phyloP scores from a whole-genome alignment of 1,284 basidiomycete genomes.

The Austropuccinia psidii region DNA sequence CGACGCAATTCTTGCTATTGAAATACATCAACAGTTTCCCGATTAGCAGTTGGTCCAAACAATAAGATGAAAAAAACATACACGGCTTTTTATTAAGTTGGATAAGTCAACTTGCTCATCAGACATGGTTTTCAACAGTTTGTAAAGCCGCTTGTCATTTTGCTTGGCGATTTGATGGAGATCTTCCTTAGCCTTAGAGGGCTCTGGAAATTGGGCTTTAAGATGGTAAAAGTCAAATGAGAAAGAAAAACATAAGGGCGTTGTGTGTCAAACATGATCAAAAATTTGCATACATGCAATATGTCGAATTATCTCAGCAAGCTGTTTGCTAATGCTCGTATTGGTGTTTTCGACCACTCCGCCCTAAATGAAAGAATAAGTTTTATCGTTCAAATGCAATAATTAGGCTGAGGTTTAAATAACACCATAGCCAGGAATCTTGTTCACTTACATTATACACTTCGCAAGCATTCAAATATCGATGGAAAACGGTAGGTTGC shows the following conservation, averaged over 20 bases:
- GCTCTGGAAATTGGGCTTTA: constrained; percentile 60
- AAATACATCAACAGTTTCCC: neutral
- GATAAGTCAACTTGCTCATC: constrained; percentile 77
- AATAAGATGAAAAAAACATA: constrained; percentile 48
- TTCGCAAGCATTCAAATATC: constrained; percentile 63
- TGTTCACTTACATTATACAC: constrained; percentile 69
- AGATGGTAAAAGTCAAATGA: constrained; percentile 35
- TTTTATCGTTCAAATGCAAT: neutral
- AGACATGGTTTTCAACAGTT: constrained; percentile 68
- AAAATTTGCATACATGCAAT: neutral
- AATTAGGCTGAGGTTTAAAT: neutral
- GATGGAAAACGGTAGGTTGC: constrained; percentile 59
- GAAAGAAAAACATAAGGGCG: neutral
- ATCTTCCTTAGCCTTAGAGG: constrained; percentile 67
- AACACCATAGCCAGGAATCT: too few species aligned
- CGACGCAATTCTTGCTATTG: constrained; percentile 65
- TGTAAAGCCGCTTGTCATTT: constrained; percentile 79
- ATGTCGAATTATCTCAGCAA: constrained; percentile 20
- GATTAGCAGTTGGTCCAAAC: constrained; percentile 41
- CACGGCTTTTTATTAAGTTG: constrained; percentile 66
- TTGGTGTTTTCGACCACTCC: constrained; percentile 22
- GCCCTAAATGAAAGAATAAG: constrained; percentile 1
- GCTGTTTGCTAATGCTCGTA: constrained; percentile 11
- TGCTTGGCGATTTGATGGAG: constrained; percentile 72
- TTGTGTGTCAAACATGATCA: constrained; percentile 50